phyloP scores from a whole-genome alignment of 192 early-diverging fungal genomes.

The Linnemannia elongata region DNA sequence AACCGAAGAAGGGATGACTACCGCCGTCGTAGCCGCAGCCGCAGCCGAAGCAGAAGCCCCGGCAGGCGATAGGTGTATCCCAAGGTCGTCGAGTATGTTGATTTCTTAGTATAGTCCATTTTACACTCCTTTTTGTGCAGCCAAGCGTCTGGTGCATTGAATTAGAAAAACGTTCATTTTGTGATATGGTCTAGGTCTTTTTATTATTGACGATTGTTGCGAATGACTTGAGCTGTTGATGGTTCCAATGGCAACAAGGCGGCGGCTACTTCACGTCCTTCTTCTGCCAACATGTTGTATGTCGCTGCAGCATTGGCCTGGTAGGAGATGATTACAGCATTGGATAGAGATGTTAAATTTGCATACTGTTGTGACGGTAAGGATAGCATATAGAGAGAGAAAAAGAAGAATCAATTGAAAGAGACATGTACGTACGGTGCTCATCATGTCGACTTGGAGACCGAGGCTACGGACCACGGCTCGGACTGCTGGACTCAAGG shows the following conservation, averaged over 20 bases:
- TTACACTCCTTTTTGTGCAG: neutral
- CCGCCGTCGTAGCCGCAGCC: constrained; percentile 41
- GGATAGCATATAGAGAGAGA: neutral
- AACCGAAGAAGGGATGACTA: constrained; percentile 44
- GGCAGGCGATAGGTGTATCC: constrained; percentile 20
- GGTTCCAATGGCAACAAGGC: constrained; percentile 65
- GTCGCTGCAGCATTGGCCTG: constrained; percentile 71
- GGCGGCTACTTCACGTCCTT: constrained; percentile 70
- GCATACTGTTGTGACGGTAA: neutral
- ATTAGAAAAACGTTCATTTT: neutral
- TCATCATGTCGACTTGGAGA: constrained; percentile 71
- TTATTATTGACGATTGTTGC: constrained; percentile 11
- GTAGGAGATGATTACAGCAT: constrained; percentile 4
- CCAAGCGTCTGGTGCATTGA: neutral
- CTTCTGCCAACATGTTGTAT: constrained; percentile 70
- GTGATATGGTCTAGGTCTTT: neutral
- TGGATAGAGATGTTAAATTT: neutral
- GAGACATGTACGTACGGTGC: constrained; percentile 61
- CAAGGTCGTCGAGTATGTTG: neutral
- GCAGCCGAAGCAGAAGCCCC: constrained; percentile 36
- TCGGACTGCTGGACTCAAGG: constrained; percentile 62
- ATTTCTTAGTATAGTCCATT: neutral
- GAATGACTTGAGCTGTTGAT: constrained; percentile 40
- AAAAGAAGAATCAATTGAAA: neutral
- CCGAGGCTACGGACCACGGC: constrained; percentile 64